Evolutionary conservation across 441 rosid species (phyloP).

Genomic region (Erodium texanum): DNA sequence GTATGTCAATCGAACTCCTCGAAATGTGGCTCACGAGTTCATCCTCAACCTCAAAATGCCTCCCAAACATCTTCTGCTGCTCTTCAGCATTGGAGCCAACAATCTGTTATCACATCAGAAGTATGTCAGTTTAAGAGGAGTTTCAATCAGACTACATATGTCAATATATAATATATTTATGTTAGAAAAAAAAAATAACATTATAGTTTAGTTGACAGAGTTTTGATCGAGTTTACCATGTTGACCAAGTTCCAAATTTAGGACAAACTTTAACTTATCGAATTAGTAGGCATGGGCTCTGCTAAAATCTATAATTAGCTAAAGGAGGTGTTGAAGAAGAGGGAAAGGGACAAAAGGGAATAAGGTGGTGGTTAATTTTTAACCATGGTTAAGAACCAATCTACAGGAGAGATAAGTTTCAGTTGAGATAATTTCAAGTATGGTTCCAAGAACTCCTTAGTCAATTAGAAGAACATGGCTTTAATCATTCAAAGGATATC

Average conservation of each 20-base stretch:
- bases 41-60: slow-evolving; percentile 84
- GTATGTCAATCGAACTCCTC: slow-evolving; percentile 74
- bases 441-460: not conserved
- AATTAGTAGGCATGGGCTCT: not conserved
- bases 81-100: slow-evolving; percentile 67
- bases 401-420: too few species aligned
- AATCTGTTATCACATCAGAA: slow-evolving; percentile 42
- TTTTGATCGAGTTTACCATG: too few species aligned
- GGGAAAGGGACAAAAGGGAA: not conserved
- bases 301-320: not conserved
- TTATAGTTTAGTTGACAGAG: too few species aligned
- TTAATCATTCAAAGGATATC: not conserved
- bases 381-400: too few species aligned
- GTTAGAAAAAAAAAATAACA: too few species aligned
- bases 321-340: not conserved
- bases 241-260: too few species aligned
- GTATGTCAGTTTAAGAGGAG: too few species aligned
- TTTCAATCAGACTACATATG: not conserved
- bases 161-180: too few species aligned
- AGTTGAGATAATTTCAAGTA: not conserved
- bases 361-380: too few species aligned
- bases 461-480: not conserved
- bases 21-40: slow-evolving; percentile 87
- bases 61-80: slow-evolving; percentile 86
- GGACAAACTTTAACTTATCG: too few species aligned